Base-by-base conservation (phyloP, 2,329 filamentous ascomycete species). In the Penicillium palitans region DNA sequence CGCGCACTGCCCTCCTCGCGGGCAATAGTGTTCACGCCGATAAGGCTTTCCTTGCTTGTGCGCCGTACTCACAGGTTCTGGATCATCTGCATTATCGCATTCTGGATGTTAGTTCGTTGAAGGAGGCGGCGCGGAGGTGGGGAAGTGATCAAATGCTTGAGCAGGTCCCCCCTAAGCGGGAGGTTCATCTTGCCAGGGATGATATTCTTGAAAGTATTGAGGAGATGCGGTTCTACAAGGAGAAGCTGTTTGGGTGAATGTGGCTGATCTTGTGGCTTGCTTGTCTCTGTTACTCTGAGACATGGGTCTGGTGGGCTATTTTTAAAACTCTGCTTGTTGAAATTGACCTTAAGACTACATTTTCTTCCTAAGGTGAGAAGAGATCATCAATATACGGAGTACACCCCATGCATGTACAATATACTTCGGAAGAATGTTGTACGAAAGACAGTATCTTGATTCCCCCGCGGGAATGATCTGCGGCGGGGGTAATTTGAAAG, bases 201-300 rank as follows among this genome's bases (percentile, higher is more conserved):
- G 95, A 99, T 75, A 96, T 99, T 58, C 75, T 97, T 60, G 95
- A 99, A 79, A 98, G 93, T 76, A 97, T 99, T 62, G 88, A 84
- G 56, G 95, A 99, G 79, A 93, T 93, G 55, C 86, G 80, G 68
- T 97, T 90, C 72, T 98, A 96, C 75, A 86, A 85, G 68, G 80
- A 88, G 59, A 79, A 78, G 19, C 83, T 96, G 55, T 96, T 96
- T 73, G 69, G 45, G 31, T 53, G 51, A 53, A 53, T 53, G 40
- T 46, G 49, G 49, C 37, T 33, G 51, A 19, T 27, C 29, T 29
- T 31, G 37, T 52, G 37, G 21, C 51, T 46, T 46, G 17, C 39
- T 46, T 53, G 29, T 33, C 15, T 13, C 21, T 35, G 8, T 46
- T 46, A 21, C 49, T 51, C 48, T 44, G 49, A 52, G 37, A 52